Evolutionary conservation across 192 early-diverging fungal species (phyloP).

Genomic region (Umbelopsis vinacea): DNA sequence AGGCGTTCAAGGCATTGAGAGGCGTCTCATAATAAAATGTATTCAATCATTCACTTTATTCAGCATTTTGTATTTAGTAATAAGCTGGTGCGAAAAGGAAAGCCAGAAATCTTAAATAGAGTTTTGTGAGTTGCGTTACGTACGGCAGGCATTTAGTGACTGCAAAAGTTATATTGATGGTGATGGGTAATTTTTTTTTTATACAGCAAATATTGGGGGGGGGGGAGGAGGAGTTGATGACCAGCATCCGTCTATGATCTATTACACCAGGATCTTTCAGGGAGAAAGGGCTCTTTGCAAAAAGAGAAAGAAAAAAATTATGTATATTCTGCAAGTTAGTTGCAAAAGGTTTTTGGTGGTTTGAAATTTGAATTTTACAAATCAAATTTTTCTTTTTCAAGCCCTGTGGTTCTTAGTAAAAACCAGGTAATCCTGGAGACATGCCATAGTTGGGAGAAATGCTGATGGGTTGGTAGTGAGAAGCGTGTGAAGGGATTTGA

Average conservation of each 20-base stretch:
- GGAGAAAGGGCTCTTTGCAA: neutral
- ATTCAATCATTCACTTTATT: too few species aligned
- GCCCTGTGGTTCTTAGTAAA: neutral
- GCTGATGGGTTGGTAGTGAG: slow-evolving; percentile 14
- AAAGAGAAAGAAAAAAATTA: too few species aligned
- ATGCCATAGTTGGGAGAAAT: slow-evolving; percentile 10
- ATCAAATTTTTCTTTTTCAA: too few species aligned
- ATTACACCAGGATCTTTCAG: neutral
- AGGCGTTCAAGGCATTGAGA: slow-evolving; percentile 20
- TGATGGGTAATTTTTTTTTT: slow-evolving; percentile 4
- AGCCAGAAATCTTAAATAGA: neutral
- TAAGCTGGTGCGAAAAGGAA: neutral
- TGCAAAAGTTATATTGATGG: neutral
- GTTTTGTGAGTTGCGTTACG: too few species aligned
- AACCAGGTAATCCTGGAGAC: slow-evolving; percentile 8
- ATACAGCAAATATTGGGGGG: neutral
- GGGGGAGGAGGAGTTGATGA: neutral
- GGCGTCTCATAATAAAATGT: neutral
- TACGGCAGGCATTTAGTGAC: too few species aligned
- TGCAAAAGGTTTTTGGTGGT: too few species aligned
- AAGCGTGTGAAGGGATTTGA: slow-evolving; percentile 8
- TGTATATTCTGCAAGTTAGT: too few species aligned
- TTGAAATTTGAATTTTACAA: too few species aligned
- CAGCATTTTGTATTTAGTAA: too few species aligned
- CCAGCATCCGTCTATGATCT: slow-evolving; percentile 24